Conservation (phyloP, 2,329 filamentous ascomycete species). For the Fusarium chaquense region DNA sequence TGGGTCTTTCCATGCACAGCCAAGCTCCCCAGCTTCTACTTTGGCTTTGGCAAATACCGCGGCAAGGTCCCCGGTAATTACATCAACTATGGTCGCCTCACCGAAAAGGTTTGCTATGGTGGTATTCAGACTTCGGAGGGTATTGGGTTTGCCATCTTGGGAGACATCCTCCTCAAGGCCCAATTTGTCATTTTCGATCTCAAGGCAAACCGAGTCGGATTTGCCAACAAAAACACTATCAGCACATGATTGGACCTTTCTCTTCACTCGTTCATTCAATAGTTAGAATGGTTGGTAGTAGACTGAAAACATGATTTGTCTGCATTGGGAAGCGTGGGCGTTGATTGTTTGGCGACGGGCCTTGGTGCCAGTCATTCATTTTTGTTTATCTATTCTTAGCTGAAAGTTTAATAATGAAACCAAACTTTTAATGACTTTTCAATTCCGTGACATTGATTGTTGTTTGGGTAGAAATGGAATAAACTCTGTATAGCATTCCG, state of each 20-base stretch:
- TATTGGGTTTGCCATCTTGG: slow-evolving; percentile 55
- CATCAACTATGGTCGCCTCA: slow-evolving; percentile 53
- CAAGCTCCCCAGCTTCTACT: slow-evolving; percentile 59
- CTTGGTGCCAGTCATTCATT: slow-evolving; percentile 20
- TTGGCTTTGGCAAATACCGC: slow-evolving; percentile 52
- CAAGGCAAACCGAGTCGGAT: slow-evolving; percentile 50
- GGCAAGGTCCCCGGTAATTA: slow-evolving; percentile 54
- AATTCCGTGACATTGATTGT: not conserved
- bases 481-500: slow-evolving; percentile 1
- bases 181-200: slow-evolving; percentile 59
- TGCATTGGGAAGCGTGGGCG: slow-evolving; percentile 42
- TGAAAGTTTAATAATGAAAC: slow-evolving; percentile 27
- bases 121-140: slow-evolving; percentile 54
- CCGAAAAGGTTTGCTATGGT: slow-evolving; percentile 51
- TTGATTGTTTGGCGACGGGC: slow-evolving; percentile 17
- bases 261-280: not conserved
- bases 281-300: slow-evolving; percentile 1
- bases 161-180: slow-evolving; percentile 59
- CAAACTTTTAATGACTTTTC: slow-evolving; percentile 2
- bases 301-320: slow-evolving; percentile 9
- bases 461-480: not conserved
- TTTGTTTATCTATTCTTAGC: slow-evolving; percentile 14
- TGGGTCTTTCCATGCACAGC: slow-evolving; percentile 69
- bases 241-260: not conserved
- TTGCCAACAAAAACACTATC: slow-evolving; percentile 54